Percentiles rank a stretch among this genome's conserved stretches.
Conservation (phyloP, 108 stramenopile species). For the Parietichytrium sp. region DNA sequence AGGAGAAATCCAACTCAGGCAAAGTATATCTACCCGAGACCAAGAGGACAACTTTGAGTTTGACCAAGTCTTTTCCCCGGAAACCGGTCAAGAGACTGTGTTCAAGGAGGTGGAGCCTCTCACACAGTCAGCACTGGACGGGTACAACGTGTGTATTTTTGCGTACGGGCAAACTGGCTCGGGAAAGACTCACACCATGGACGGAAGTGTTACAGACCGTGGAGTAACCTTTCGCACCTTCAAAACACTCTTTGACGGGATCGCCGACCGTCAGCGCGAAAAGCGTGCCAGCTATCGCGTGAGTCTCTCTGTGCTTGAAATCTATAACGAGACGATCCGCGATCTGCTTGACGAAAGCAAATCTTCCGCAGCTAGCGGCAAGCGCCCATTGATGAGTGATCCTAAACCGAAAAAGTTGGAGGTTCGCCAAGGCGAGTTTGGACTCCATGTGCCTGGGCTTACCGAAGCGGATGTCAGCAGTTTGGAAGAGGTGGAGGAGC, state of each 20-base stretch:
- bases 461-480: constrained; percentile 39
- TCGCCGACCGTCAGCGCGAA: constrained; percentile 51
- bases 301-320: constrained; percentile 79
- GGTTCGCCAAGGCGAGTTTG: constrained; percentile 46
- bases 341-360: constrained; percentile 69
- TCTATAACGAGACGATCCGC: constrained; percentile 93
- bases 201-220: constrained; percentile 51
- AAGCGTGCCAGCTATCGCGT: constrained; percentile 63
- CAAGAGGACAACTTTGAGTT: constrained; percentile 57
- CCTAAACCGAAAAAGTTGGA: constrained; percentile 51
- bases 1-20: not conserved
- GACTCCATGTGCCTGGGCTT: constrained; percentile 60
- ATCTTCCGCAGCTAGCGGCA: too few relatives aligned
- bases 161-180: constrained; percentile 61
- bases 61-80: constrained; percentile 60
- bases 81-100: constrained; percentile 52
- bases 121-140: constrained; percentile 57
- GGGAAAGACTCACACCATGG: constrained; percentile 66
- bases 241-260: constrained; percentile 69
- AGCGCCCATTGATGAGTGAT: too few relatives aligned
- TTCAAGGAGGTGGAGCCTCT: constrained; percentile 55
- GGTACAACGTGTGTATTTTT: constrained; percentile 56
- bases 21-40: constrained; percentile 7
- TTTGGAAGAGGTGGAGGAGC: constrained; percentile 54
- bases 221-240: constrained; percentile 67